Base-by-base conservation (phyloP, 2,329 filamentous ascomycete genomes). In the Graphilbum fragrans region DNA sequence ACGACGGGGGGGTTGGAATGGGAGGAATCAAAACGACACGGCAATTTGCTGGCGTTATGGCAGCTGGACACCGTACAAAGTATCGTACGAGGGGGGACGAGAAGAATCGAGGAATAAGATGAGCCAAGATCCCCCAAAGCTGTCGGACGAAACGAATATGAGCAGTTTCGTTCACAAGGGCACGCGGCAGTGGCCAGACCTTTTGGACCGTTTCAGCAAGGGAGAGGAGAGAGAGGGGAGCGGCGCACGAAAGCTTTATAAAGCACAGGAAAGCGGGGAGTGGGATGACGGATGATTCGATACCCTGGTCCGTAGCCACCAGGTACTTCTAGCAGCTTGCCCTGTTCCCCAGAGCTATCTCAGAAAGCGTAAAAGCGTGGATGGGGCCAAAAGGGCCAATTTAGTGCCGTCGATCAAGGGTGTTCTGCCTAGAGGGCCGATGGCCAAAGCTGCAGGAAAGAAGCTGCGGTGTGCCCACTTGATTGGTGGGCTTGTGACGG, bases 391-490 rank as follows among this genome's bases (percentile, higher is more conserved):
- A 12, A 14, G 42, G 29, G 31, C 36, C 33, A 40, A 36, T 38
- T 37, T 45, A 42, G 43, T 35, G 38, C 20, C 39, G 41, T 27
- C 38, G 38, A 43, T 45, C 43, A 25, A 41, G n/a, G 35, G 32
- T 27, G 23, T 7, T 27, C 23, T 27, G 23, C n/a, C n/a, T n/a
- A n/a, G n/a, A n/a, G n/a, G n/a, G n/a, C n/a, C n/a, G n/a, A n/a
- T n/a, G n/a, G n/a, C n/a, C n/a, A n/a, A n/a, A n/a, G n/a, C n/a
- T n/a, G n/a, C n/a, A n/a, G n/a, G n/a, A n/a, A n/a, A n/a, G n/a
- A n/a, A n/a, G n/a, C n/a, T n/a, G n/a, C n/a, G n/a, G n/a, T n/a
- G n/a, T n/a, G n/a, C n/a, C n/a, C n/a, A n/a, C n/a, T n/a, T n/a
- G n/a, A n/a, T n/a, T n/a, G n/a, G n/a, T n/a, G n/a, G n/a, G n/a